Evolutionary conservation across 805 yeast species (phyloP).

Genomic region (Blastobotrys parvus): DNA sequence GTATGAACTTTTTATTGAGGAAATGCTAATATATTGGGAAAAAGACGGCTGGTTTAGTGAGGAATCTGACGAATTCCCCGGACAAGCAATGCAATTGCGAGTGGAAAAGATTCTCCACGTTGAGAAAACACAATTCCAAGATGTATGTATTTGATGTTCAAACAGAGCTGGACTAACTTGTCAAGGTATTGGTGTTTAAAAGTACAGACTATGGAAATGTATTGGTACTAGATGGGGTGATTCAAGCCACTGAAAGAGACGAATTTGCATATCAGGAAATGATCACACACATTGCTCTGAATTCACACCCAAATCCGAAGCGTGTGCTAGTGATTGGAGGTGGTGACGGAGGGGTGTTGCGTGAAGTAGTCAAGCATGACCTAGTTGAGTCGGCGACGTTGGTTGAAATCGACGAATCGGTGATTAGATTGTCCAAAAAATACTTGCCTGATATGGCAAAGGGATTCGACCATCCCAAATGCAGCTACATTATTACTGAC

Average conservation of each 20-base stretch:
- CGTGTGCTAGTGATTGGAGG: constrained; percentile 94
- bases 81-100: constrained; percentile 89
- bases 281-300: constrained; percentile 90
- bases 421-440: constrained; percentile 75
- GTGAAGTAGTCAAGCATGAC: constrained; percentile 88
- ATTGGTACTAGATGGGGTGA: constrained; percentile 86
- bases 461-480: constrained; percentile 82
- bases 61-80: constrained; percentile 95
- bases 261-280: constrained; percentile 93
- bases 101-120: constrained; percentile 82
- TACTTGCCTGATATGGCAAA: constrained; percentile 83
- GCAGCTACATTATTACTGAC: constrained; percentile 85
- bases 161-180: too few relatives aligned
- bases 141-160: constrained; percentile 39
- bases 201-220: constrained; percentile 94
- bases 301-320: constrained; percentile 91
- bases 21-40: not conserved
- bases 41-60: constrained; percentile 95
- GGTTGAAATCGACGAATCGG: constrained; percentile 94
- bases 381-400: constrained; percentile 80
- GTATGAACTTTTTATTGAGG: not conserved
- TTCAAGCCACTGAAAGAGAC: constrained; percentile 95
- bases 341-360: constrained; percentile 97
- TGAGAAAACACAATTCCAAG: constrained; percentile 86
- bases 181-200: constrained; percentile 74